Base-by-base conservation (phyloP, 768 basidiomycete genomes). In the Asterophora parasitica region DNA sequence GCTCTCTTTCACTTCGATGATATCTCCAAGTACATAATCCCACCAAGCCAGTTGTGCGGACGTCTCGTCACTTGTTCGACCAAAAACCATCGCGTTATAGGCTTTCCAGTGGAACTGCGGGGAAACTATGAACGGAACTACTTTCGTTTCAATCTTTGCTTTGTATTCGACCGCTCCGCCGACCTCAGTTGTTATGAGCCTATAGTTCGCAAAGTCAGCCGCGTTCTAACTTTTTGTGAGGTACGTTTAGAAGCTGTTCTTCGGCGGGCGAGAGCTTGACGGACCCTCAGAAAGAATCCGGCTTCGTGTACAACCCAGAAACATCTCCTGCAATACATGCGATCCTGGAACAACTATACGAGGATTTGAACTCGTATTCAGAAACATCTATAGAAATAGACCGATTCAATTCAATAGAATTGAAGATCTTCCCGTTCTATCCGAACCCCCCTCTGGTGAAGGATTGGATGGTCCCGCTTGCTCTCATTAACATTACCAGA, bases 141-240 rank as follows among this genome's bases (percentile, higher is more conserved):
- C 64, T 94, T 96, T 65, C 77, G 86, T 53, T 97, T 89, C 68
- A 98, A 98, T 62, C 69, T 97, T 20, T 97, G 94, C 65, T 96
- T 97, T 64, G 95, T 97, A 3, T 99, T 99, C 65, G 88, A 92
- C 39, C 82, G 89, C 37, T 78, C 79, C 19, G 92, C 92, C 9
- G 93, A 96, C 64, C 71, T 97, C 45, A 92, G 91, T 60, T 94
- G 92, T 55, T 98, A 94, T 68, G 95, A 98, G 55, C 91, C 93
- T 3, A 81, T 99, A 42, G 92, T 97, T 7, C 81, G 95, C 42
- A 99, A 99, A 73, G 83, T 92, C 35, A 92, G 87, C 56, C 82
- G 94, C 23, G 92, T 97, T 28, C 67, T 99, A 50, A 81, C 83
- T 27, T 73, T 82, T 12, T 92, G 92, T 61, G 96, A 98, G 81